Evolutionary conservation across 108 stramenopile genomes (phyloP), one percentile per base, ranked within the genome.

Genomic region (Schizochytrium sp.): DNA sequence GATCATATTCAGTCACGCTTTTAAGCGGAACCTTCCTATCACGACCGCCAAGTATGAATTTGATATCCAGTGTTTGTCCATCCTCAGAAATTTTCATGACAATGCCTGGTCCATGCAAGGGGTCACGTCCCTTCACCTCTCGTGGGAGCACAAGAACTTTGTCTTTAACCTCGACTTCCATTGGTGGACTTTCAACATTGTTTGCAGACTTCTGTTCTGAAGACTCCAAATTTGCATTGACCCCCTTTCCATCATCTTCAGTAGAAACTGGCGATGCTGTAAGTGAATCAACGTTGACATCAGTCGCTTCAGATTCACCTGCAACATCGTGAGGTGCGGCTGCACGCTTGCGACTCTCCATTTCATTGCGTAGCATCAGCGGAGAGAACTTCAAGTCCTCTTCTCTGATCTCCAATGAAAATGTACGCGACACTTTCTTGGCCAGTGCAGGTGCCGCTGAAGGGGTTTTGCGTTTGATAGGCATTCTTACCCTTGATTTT

Each of bases 11-110:
- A 7, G 55, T 40, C 15, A 83, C 53, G 5, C 15, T 55, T 7
- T 49, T 53, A 5, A n/a, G 50, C 15, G 76, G 76, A 42, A 83
- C 76, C 17, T 28, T 5, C 47, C 55, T 83, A 28, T 0, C 40
- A 0, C 47, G 5, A 38, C 76, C 76, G 47, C 76, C 76, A 40
- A 83, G 76, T 13, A 83, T 38, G 28, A 83, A 83, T 42, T 83
- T 83, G 50, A 83, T 53, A 15, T 69, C 64, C 5, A 69, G 42
- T 8, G 15, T 7, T 0, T 38, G 10, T 15, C 64, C 64, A 44
- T 69, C 64, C 7, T 69, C 64, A 44, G 12, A 13, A 7, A 69
- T 44, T 8, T 44, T 44, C 64, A 28, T 69, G 15, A 69, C 15
- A 7, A 69, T 15, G 64, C 64, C 64, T 1, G 64, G 19, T 0